Percentiles rank a stretch among this genome's conserved stretches.
These are phyloP conservation scores for Blastobotrys elegans DNA, from an alignment of 1,139 yeast genomes.

Conservation along the genomic window DNA sequence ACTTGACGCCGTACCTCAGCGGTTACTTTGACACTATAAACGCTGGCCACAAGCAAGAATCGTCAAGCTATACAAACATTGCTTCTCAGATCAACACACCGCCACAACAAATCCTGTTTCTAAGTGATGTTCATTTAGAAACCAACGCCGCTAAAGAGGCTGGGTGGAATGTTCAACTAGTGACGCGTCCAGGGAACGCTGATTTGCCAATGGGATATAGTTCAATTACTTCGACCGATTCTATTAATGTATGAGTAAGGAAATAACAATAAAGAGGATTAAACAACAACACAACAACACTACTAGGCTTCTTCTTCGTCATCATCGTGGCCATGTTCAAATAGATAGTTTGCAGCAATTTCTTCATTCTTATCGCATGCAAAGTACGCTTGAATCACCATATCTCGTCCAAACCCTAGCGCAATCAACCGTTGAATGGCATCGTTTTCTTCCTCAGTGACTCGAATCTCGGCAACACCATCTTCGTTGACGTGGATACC, in stretches of 20 bases:
- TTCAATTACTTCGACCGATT: slow-evolving; percentile 4
- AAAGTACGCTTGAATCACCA: slow-evolving; percentile 90
- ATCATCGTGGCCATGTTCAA: slow-evolving; percentile 42
- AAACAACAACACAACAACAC: not conserved
- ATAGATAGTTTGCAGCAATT: slow-evolving; percentile 87
- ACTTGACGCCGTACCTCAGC: slow-evolving; percentile 49
- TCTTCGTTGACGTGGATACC: slow-evolving; percentile 17
- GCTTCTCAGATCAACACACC: slow-evolving; percentile 40
- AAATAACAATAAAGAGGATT: not conserved
- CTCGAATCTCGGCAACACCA: slow-evolving; percentile 46
- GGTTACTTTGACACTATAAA: slow-evolving; percentile 86
- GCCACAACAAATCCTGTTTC: slow-evolving; percentile 48
- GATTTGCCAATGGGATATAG: slow-evolving; percentile 36
- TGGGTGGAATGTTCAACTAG: slow-evolving; percentile 57
- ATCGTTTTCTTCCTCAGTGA: slow-evolving; percentile 79
- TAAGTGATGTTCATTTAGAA: slow-evolving; percentile 56
- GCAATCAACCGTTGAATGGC: slow-evolving; percentile 87
- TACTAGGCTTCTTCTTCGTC: slow-evolving; percentile 17
- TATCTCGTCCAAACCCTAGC: slow-evolving; percentile 82
- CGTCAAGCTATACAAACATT: slow-evolving; percentile 55
- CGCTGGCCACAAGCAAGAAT: slow-evolving; percentile 66
- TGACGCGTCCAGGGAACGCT: slow-evolving; percentile 72
- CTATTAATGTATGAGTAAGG: not conserved
- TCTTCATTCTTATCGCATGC: slow-evolving; percentile 99
- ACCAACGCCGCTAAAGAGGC: slow-evolving; percentile 63